Base-by-base conservation (phyloP, 495 filamentous ascomycete species). In the Penicillium silybi region DNA sequence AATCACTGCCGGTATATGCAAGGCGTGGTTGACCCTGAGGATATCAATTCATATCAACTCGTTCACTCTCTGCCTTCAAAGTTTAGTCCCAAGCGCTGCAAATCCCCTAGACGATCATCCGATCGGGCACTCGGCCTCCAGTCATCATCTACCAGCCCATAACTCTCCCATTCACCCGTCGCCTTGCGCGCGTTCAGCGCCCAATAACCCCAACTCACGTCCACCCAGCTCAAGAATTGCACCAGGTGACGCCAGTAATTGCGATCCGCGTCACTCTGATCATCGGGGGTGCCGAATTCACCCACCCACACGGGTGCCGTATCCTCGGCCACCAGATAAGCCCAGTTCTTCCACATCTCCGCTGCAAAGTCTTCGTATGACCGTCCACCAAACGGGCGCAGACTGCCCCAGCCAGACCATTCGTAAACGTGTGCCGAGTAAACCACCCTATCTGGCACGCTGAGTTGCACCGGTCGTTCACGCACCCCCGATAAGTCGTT, bases 121-220 rank as follows among this genome's bases (percentile, higher is more conserved):
- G 49, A 52, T 32, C 62, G 48, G 7, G 80, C 64, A 35, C 80
- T 66, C 2, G 75, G 68, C 37, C 78, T 42, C 81, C 80, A 85
- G 53, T 77, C 78, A 59, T 83, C 79, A 34, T 74, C 66, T 11
- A 84, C 65, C 37, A 85, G 64, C 5, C 73, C 72, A 62, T 85
- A 84, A 10, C 71, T 67, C 63, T 84, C 81, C 20, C 53, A 69
- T 42, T 66, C 75, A 16, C 75, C 66, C 45, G 71, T 72, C n/a
- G 77, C 75, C 54, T 83, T 81, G 23, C 76, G 72, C 42, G 81
- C 77, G 65, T 85, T 84, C 53, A 85, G 64, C 25, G 80, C 81
- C 82, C 82, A 85, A 64, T 84, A 85, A 19, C 79, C 80, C 66
- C 82, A 83, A 54, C 82, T 80, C 20, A 75, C 78, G 56, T 84